Evolutionary conservation across 1,139 yeast species (phyloP), one percentile per base, ranked within the genome.

Genomic region (Suhomyces anneliseae): DNA sequence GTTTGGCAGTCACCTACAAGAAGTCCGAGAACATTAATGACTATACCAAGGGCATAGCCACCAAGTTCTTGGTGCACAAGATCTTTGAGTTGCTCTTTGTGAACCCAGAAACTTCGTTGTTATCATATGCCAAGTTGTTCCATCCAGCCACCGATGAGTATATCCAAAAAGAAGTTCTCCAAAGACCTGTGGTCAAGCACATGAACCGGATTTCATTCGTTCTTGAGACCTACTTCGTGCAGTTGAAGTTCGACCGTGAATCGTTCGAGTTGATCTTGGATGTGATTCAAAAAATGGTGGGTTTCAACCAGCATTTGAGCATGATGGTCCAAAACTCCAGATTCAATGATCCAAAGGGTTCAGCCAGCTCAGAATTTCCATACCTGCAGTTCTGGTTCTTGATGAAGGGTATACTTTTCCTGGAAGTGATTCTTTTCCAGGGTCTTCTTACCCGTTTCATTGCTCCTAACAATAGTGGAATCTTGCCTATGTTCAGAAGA

Each of bases 351-450:
- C 51, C 53, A 15, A 53, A 53, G 7, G 40, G 41, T 7, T 53
- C 62, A 5, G 40, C 57, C 2, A 52, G 41, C 2, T 40, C 49
- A 8, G 48, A 48, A 5, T 40, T 56, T 1, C 56, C 53, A 6
- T 57, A 58, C 35, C 62, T 61, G 26, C 65, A 62, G 40, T 70
- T 64, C 48, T 74, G 78, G 79, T 48, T 54, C 32, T 57, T 69
- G 38, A 60, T 75, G 60, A 81, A 82, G 52, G 59, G 64, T 10
- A 54, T 79, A 2, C 57, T 82, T 8, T 83, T 83, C 56, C 73
- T 82, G 1, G 65, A 81, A 42, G 67, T 80, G 3, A 61, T 82
- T 6, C 74, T 82, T n/a, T 72, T 79, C 37, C 84, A 82, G 58
- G 88, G 87, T 0, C 66, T 79, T 10, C 65, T 78, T 15, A 64